Evolutionary conservation across 805 yeast genomes (phyloP).

Genomic region (Yamadazyma takamatsuzukensis): DNA sequence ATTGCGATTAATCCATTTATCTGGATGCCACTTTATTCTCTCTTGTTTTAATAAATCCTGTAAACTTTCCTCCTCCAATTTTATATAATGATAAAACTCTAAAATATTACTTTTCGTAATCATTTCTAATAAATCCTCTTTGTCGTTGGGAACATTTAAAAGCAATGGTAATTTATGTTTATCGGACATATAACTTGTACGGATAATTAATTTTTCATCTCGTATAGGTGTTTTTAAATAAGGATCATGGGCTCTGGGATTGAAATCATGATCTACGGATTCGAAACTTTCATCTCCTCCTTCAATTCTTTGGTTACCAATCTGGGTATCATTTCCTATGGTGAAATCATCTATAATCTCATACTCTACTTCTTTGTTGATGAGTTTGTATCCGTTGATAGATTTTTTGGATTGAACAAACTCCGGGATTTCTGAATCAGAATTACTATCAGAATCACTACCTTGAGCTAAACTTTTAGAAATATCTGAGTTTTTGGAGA

Average conservation of each 20-base stretch:
- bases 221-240: slow-evolving; percentile 11
- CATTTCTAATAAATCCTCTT: slow-evolving; percentile 11
- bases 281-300: slow-evolving; percentile 1
- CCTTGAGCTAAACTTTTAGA: too few relatives aligned
- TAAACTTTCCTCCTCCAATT: slow-evolving; percentile 12
- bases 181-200: slow-evolving; percentile 5
- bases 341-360: slow-evolving; percentile 3
- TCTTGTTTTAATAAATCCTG: slow-evolving; percentile 39
- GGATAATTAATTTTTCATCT: background rate
- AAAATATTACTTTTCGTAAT: slow-evolving; percentile 20
- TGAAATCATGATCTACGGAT: slow-evolving; percentile 2
- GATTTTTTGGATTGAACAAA: background rate
- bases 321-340: slow-evolving; percentile 20
- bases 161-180: slow-evolving; percentile 12
- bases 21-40: slow-evolving; percentile 71
- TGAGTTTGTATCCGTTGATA: slow-evolving; percentile 10
- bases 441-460: background rate
- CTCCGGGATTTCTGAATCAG: background rate
- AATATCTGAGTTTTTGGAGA: too few relatives aligned
- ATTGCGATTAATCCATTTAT: slow-evolving; percentile 41
- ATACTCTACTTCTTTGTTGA: slow-evolving; percentile 7
- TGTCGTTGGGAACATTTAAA: slow-evolving; percentile 7
- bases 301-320: slow-evolving; percentile 35
- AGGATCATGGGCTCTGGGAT: slow-evolving; percentile 9
- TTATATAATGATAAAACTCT: slow-evolving; percentile 24